Evolutionary conservation across 2,329 filamentous ascomycete species (phyloP).

Genomic region (Cryphonectria radicalis): DNA sequence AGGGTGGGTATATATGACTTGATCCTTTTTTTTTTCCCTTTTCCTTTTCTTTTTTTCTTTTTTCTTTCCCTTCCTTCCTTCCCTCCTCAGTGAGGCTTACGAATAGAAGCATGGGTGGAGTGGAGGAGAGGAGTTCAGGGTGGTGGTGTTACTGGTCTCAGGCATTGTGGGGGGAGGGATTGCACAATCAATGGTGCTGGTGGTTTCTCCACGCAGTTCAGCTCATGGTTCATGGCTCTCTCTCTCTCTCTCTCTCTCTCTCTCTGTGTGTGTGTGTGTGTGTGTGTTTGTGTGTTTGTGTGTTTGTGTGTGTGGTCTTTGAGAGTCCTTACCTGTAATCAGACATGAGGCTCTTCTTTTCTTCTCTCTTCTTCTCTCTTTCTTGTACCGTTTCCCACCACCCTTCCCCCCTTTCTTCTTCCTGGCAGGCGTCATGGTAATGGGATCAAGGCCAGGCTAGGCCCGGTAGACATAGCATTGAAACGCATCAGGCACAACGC

Average conservation of each 20-base stretch:
- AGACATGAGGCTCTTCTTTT: not conserved
- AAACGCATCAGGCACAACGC: conserved; percentile 1
- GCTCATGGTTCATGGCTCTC: not conserved
- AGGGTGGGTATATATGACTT: no score
- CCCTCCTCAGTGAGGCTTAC: not conserved
- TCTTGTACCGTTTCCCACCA: no score
- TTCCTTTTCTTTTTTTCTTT: no score
- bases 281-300: no score
- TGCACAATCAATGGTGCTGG: no score
- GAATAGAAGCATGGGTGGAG: not conserved
- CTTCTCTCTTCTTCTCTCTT: not conserved
- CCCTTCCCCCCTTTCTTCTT: not conserved
- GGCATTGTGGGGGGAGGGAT: no score
- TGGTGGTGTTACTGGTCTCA: no score
- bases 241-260: not conserved
- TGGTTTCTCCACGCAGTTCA: no score
- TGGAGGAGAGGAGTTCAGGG: not conserved
- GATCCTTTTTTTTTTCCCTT: not conserved
- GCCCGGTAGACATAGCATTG: conserved; percentile 22
- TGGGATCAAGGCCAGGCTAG: conserved; percentile 7
- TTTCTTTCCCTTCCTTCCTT: not conserved
- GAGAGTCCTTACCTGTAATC: no score
- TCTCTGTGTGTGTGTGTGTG: no score
- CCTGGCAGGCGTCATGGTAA: conserved; percentile 21
- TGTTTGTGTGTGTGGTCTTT: no score